These are phyloP conservation scores for Globisporangium cystogenes DNA, from an alignment of 352 stramenopile genomes.

Conservation along the genomic window DNA sequence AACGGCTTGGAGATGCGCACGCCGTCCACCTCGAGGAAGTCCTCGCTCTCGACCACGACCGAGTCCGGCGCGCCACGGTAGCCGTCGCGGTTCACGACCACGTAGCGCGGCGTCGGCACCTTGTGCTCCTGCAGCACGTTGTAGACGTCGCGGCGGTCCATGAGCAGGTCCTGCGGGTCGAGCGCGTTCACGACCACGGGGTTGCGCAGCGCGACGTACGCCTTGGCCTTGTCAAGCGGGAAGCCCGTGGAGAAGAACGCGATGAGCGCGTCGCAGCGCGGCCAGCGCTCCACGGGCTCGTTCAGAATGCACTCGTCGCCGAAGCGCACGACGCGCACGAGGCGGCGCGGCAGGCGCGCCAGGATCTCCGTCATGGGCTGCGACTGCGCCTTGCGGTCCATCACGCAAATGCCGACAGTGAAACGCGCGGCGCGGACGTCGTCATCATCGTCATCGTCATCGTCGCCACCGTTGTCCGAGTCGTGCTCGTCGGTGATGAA, in stretches of 20 bases:
- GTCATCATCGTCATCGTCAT: neutral
- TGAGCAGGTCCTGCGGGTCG: conserved; percentile 91
- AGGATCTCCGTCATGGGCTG: conserved; percentile 97
- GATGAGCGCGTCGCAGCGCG: conserved; percentile 96
- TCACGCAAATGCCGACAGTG: conserved; percentile 95
- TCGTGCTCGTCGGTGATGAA: conserved; percentile 15
- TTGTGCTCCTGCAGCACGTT: conserved; percentile 86
- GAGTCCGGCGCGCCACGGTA: conserved; percentile 52
- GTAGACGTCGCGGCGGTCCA: conserved; percentile 96
- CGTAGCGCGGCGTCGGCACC: conserved; percentile 94
- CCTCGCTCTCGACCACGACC: conserved; percentile 58
- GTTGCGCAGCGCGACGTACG: conserved; percentile 93
- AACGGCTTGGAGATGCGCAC: conserved; percentile 98
- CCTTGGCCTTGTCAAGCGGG: conserved; percentile 95
- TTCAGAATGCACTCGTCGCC: conserved; percentile 96
- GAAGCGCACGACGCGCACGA: conserved; percentile 98
- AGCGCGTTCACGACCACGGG: conserved; percentile 98
- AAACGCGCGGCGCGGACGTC: conserved; percentile 15
- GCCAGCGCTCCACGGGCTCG: conserved; percentile 90
- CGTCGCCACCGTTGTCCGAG: conserved; percentile 3
- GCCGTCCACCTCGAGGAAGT: conserved; percentile 88
- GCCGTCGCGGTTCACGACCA: conserved; percentile 93
- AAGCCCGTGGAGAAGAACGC: conserved; percentile 98
- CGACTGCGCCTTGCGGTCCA: conserved; percentile 96
- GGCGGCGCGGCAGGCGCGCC: conserved; percentile 70